Base-by-base conservation (phyloP, 2,329 filamentous ascomycete genomes). In the Botryotinia globosa region DNA sequence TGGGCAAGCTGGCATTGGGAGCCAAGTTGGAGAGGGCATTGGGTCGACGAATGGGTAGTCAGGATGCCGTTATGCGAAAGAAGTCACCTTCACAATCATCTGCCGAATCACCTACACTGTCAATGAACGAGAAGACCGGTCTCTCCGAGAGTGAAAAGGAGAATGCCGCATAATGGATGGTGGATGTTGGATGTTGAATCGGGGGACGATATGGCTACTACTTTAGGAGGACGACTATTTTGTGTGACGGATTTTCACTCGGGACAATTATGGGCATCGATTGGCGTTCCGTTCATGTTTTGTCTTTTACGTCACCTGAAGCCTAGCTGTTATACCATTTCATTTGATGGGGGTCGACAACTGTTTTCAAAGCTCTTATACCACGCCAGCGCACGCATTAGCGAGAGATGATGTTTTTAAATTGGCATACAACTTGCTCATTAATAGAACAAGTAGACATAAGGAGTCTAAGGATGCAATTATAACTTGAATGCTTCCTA, bases 11-110 rank as follows among this genome's bases (percentile, higher is more conserved):
- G 77, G 91, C 91, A 25, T 84, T 93, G 68, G 90, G 91, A 48
- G 91, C 91, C n/a, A 93, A 93, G 82, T 84, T 93, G 68, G 91
- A 93, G 80, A 86, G 91, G 72, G 91, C 91, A 4, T 84, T 93
- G 44, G 87, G 87, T 72, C 84, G 91, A 76, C 85, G 91, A 78
- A 91, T 93, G 90, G 89, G 87, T 16, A 83, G 89, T 66, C 91
- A 93, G 81, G 91, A 93, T 81, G 91, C 91, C 61, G 87, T 89
- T 79, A 90, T 91, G 82, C 86, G 87, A 77, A 63, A 62, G 56
- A 74, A 56, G 51, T 62, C 58, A 48, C 48, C 61, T 61, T 71
- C 51, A 62, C 59, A 63, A 61, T 45, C 67, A 44, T 58, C 39
- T 22, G 59, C 44, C 34, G 69, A 48, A 18, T 71, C 69, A 29